phyloP scores from a whole-genome alignment of 1,284 basidiomycete genomes.

The Cystobasidium pallidum region DNA sequence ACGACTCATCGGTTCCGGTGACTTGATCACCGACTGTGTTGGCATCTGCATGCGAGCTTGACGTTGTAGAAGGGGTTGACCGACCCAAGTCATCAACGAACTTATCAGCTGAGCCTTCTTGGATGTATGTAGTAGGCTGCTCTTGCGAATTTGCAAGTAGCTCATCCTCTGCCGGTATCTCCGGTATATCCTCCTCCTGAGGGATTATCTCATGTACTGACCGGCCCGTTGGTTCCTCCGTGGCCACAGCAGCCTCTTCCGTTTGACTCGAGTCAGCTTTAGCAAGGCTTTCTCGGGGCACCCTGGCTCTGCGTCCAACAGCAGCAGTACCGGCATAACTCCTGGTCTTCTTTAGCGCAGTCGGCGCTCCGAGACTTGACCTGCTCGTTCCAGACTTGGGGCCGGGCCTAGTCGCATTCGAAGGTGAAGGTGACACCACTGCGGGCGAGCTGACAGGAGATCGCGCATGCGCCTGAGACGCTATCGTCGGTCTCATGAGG shows the following conservation, averaged over 20 bases:
- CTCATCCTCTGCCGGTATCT: constrained; percentile 12
- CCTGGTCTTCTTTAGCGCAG: not conserved
- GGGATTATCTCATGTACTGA: not conserved
- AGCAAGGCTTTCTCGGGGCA: constrained; percentile 6
- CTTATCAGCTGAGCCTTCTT: not conserved
- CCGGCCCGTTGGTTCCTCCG: not conserved
- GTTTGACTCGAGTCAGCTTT: not conserved
- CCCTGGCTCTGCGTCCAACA: not conserved
- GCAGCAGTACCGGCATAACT: constrained; percentile 4
- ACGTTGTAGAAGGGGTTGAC: constrained; percentile 5
- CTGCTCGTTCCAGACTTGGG: not conserved
- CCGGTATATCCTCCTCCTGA: not conserved
- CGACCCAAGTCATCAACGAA: not conserved
- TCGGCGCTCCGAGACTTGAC: not conserved
- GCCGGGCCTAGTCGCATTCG: not conserved
- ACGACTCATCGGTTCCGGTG: not conserved
- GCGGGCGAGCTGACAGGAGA: not conserved
- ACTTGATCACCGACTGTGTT: not conserved
- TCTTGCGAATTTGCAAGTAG: not conserved
- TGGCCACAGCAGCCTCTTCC: not conserved
- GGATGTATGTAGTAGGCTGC: not conserved
- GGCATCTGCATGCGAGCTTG: not conserved
- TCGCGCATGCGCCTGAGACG: constrained; percentile 25
- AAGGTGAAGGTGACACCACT: not conserved
- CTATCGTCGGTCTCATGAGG: constrained; percentile 29